Evolutionary conservation across 768 basidiomycete genomes (phyloP), one percentile per base, ranked within the genome.

Genomic region (Megacollybia marginata): DNA sequence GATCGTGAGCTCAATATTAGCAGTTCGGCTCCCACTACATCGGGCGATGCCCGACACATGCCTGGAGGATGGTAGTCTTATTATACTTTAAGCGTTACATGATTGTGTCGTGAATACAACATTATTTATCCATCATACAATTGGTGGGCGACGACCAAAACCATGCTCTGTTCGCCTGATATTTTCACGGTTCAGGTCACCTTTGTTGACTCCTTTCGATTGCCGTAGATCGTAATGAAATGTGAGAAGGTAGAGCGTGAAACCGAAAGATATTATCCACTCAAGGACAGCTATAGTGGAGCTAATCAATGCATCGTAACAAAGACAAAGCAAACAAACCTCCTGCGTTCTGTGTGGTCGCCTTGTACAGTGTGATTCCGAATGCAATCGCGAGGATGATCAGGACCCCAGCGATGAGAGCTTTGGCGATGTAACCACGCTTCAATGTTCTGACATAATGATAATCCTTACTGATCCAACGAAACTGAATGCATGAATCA

Each of bases 191-290:
- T 59, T 69, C 33, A 78, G 68, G 56, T 79, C 68, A 38, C 79
- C 77, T 51, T 68, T 71, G 44, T 64, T 65, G 2, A 75, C 63
- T 46, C 78, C 79, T 56, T 76, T 80, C 4, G 79, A 72, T 61
- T 76, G 71, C 45, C 79, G 69, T n/a, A 88, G 71, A 62, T 91
- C 88, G 61, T 76, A 85, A 54, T 63, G 79, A 66, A 86, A 90
- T 0, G 85, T 83, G 51, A 87, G 68, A 36, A 88, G 66, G 62
- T 85, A 90, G 55, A 86, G 73, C 5, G 82, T 82, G 62, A 81
- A 88, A 8, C 84, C 79, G 48, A 89, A 82, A 4, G 76, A 74
- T 45, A 91, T 85, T 0, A 63, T 58, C 88, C 88, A 91, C 62
- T 91, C 88, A 7, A 90, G 57, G 48, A 88, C 63, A n/a, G 74